A percentile compares a stretch with the other conserved stretches of the same genome.
These are phyloP conservation scores for Waitea zeae DNA, from an alignment of 1,284 basidiomycete genomes.

Conservation along the genomic window DNA sequence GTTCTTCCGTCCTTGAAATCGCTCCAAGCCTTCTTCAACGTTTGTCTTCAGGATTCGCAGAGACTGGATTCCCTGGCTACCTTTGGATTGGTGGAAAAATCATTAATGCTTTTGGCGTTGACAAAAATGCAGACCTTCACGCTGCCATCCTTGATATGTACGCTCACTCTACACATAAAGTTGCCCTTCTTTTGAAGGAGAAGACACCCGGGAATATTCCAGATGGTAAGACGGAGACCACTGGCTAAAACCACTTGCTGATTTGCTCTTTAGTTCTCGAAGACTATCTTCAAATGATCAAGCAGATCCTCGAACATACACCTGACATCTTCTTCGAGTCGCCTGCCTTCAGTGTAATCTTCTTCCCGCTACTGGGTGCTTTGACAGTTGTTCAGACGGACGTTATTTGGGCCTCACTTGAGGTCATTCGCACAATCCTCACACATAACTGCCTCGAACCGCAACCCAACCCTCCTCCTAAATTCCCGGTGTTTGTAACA, in stretches of 20 bases:
- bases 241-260: neutral
- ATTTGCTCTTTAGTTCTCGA: conserved; percentile 57
- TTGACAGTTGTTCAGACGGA: conserved; percentile 71
- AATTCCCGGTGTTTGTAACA: conserved; percentile 44
- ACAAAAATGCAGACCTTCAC: conserved; percentile 33
- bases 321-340: conserved; percentile 72
- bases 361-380: conserved; percentile 59
- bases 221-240: conserved; percentile 41
- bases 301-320: conserved; percentile 48
- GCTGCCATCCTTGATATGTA: conserved; percentile 47
- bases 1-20: conserved; percentile 44
- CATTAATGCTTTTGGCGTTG: conserved; percentile 54
- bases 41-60: conserved; percentile 67
- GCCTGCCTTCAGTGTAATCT: conserved; percentile 54
- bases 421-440: conserved; percentile 60
- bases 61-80: conserved; percentile 75
- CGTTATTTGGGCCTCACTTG: conserved; percentile 67
- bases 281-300: conserved; percentile 79
- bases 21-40: conserved; percentile 57
- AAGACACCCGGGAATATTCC: conserved; percentile 60
- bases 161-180: conserved; percentile 55
- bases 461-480: conserved; percentile 30
- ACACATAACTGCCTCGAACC: conserved; percentile 51
- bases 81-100: conserved; percentile 90
- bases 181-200: conserved; percentile 48